A percentile compares a stretch with the other conserved stretches of the same genome.
Evolutionary conservation across 345 rosid genomes (phyloP).

Genomic region (Ricinus communis): DNA sequence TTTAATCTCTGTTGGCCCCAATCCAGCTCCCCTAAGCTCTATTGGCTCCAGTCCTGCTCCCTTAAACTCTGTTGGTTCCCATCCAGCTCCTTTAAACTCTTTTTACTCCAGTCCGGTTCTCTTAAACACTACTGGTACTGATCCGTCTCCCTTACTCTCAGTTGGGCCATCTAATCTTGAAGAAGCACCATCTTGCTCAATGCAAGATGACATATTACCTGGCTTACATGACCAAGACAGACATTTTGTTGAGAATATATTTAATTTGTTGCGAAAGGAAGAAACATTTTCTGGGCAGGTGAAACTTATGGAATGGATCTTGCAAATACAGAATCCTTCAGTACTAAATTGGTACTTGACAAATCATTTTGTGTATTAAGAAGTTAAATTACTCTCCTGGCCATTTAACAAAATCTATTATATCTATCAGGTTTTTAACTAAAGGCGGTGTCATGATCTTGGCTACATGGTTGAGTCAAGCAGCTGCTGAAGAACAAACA

Average conservation of each 20-base stretch:
- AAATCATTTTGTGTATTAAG: slow-evolving; percentile 12
- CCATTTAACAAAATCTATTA: slow-evolving; percentile 17
- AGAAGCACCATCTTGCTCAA: slow-evolving; percentile 53
- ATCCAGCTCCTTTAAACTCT: slow-evolving; percentile 17
- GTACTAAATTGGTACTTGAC: slow-evolving; percentile 67
- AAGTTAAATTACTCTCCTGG: slow-evolving; percentile 7
- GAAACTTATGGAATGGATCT: slow-evolving; percentile 90
- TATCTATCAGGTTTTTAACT: slow-evolving; percentile 66
- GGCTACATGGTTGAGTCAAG: slow-evolving; percentile 93
- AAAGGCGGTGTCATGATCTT: slow-evolving; percentile 92
- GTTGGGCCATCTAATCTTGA: slow-evolving; percentile 33
- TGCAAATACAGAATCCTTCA: slow-evolving; percentile 72
- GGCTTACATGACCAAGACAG: slow-evolving; percentile 65
- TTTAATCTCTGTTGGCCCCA: neutral
- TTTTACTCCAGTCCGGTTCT: slow-evolving; percentile 1
- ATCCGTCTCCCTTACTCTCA: slow-evolving; percentile 12
- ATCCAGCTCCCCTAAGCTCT: slow-evolving; percentile 17
- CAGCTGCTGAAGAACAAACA: slow-evolving; percentile 86
- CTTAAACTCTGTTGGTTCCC: neutral
- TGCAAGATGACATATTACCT: slow-evolving; percentile 50
- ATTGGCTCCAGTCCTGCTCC: slow-evolving; percentile 7
- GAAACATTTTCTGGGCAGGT: slow-evolving; percentile 92
- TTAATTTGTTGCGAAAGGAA: slow-evolving; percentile 62
- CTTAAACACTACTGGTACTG: neutral
- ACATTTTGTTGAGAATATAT: slow-evolving; percentile 70